These are phyloP conservation scores for Colletotrichum kahawae DNA, from an alignment of 2,329 filamentous ascomycete genomes.

Conservation along the genomic window DNA sequence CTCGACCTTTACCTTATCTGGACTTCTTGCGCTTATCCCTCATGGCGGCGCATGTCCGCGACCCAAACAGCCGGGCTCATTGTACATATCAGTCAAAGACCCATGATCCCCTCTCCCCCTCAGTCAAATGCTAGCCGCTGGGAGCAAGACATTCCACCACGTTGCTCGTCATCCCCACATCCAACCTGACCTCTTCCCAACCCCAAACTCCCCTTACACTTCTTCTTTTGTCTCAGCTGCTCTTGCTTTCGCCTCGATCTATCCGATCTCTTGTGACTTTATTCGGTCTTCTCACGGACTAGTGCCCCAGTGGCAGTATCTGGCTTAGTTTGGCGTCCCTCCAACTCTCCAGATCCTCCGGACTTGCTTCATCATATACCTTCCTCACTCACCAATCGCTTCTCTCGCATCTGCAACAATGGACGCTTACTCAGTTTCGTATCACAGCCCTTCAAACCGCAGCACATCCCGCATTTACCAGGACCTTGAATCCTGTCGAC, in stretches of 20 bases:
- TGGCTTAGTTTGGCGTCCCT: constrained; percentile 6
- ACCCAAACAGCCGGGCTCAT: neutral
- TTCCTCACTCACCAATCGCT: neutral
- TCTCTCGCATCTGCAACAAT: constrained; percentile 32
- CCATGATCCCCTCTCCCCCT: constrained; percentile 2
- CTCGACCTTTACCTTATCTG: constrained; percentile 2
- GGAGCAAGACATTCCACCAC: constrained; percentile 12
- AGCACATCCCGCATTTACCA: constrained; percentile 54
- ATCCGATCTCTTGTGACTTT: neutral
- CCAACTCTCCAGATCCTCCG: neutral
- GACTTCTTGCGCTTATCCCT: constrained; percentile 11
- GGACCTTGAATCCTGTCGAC: constrained; percentile 49
- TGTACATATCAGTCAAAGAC: neutral
- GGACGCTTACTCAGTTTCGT: constrained; percentile 59
- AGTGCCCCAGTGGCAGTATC: neutral
- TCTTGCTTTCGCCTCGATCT: neutral
- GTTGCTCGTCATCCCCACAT: constrained; percentile 8
- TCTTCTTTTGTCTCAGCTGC: neutral
- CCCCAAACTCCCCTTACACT: neutral
- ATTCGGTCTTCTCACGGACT: neutral
- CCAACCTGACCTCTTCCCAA: neutral
- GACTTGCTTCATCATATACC: neutral
- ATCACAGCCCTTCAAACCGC: constrained; percentile 47
- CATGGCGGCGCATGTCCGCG: neutral
- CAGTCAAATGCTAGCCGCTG: constrained; percentile 5